Evolutionary conservation across 2,329 filamentous ascomycete genomes (phyloP).

Genomic region (Trichocomaceae sp.): DNA sequence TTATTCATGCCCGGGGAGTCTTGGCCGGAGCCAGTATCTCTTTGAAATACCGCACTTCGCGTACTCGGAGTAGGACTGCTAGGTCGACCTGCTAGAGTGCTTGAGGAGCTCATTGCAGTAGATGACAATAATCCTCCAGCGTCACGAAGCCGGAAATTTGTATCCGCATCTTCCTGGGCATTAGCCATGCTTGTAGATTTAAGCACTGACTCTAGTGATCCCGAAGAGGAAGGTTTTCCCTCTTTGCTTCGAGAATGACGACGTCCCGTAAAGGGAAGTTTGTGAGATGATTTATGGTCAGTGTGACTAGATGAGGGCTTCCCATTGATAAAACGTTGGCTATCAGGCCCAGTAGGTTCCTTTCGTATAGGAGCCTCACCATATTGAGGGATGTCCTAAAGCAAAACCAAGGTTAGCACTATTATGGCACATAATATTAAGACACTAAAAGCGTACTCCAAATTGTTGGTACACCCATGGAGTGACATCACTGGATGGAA

Average conservation of each 20-base stretch:
- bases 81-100: constrained; percentile 53
- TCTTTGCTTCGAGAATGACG: constrained; percentile 53
- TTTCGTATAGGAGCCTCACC: constrained; percentile 71
- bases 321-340: constrained; percentile 54
- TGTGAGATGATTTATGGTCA: constrained; percentile 40
- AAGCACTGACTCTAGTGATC: constrained; percentile 30
- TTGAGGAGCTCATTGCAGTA: constrained; percentile 21
- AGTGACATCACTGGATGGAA: constrained; percentile 85
- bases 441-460: constrained; percentile 55
- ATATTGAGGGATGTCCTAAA: constrained; percentile 65
- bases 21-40: constrained; percentile 26
- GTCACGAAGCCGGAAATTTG: constrained; percentile 50
- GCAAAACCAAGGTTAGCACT: background rate
- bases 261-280: constrained; percentile 33
- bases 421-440: background rate
- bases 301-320: constrained; percentile 29
- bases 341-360: constrained; percentile 62
- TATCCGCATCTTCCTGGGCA: constrained; percentile 67
- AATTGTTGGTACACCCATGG: constrained; percentile 81
- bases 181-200: constrained; percentile 44
- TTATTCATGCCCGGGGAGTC: constrained; percentile 33
- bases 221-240: constrained; percentile 38
- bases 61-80: constrained; percentile 77
- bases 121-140: constrained; percentile 14
- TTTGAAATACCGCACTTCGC: constrained; percentile 53